Base-by-base conservation (phyloP, 2,329 filamentous ascomycete species). In the Trichoderma asperellum region DNA sequence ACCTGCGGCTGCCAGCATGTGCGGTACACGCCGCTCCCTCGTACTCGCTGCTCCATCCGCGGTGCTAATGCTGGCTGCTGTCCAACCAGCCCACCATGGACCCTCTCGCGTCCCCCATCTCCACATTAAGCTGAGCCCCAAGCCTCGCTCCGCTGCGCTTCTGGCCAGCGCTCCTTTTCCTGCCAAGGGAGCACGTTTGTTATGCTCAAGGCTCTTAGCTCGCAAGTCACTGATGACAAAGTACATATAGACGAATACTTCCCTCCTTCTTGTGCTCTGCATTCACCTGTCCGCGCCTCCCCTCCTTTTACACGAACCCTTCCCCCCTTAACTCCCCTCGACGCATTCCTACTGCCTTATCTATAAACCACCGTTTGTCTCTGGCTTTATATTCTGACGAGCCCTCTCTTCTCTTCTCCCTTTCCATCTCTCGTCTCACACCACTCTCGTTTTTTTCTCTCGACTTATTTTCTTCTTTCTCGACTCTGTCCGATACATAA, bases 111-210 rank as follows among this genome's bases (percentile, higher is more conserved):
- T 32, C 64, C 57, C 63, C 56, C 63, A 68, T 65, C 64, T 64
- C 63, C 71, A 68, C 65, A 69, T 64, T 68, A 69, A 72, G 71
- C 73, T 72, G 72, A 73, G 70, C 73, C 72, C 72, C 70, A 73
- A 73, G 72, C 72, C 72, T 73, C 72, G 65, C 64, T 70, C 69
- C 68, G 68, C 68, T 70, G 47, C 68, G 68, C 68, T 47, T 49
- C 47, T 58, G 63, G 53, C 64, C 64, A 67, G 64, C 56, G 64
- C 68, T 69, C 68, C 68, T 69, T 69, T 66, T 59, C 53, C 27
- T 37, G 64, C 64, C 64, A 52, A 59, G 64, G 37, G 55, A 57
- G 55, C 55, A 34, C 64, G 40, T 58, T 58, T 59, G 64, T 49
- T 47, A n/a, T 58, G 35, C 64, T 60, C 56, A 27, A 43, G 7